A percentile compares a stretch with the other conserved stretches of the same genome.
phyloP scores from a whole-genome alignment of 371 early-diverging fungal genomes.

The Mycotypha africana region DNA sequence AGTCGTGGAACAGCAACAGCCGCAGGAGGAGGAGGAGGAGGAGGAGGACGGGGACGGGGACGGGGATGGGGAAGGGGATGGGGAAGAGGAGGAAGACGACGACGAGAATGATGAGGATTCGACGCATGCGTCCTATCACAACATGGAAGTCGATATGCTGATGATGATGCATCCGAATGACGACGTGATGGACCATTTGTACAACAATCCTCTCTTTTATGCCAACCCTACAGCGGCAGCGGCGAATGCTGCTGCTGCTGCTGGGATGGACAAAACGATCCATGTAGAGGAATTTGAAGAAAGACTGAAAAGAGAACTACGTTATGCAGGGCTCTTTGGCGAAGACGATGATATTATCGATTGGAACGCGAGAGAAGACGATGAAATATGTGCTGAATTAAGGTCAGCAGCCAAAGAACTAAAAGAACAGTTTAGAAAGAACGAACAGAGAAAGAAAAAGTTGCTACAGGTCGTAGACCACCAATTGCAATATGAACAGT shows the following conservation, averaged over 20 bases:
- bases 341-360: constrained; percentile 68
- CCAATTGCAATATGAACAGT: constrained; percentile 85
- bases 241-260: too few species aligned
- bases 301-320: constrained; percentile 74
- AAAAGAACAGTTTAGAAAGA: constrained; percentile 63
- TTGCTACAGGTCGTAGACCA: constrained; percentile 64
- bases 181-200: neutral
- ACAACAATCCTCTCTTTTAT: constrained; percentile 5
- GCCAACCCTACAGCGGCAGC: constrained; percentile 15
- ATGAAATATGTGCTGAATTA: constrained; percentile 77
- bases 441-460: constrained; percentile 59
- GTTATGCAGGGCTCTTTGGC: constrained; percentile 71
- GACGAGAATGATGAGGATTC: constrained; percentile 9
- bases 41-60: constrained; percentile 20
- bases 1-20: constrained; percentile 49
- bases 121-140: too few species aligned
- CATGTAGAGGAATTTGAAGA: constrained; percentile 57
- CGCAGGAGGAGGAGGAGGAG: constrained; percentile 8
- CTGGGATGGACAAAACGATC: neutral
- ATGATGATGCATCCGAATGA: too few species aligned
- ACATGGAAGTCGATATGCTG: too few species aligned
- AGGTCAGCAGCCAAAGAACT: constrained; percentile 65
- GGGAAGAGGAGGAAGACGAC: constrained; percentile 20
- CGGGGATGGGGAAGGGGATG: constrained; percentile 20
- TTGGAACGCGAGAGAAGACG: constrained; percentile 71